Conservation (phyloP, 1,139 yeast genomes). For the Yamadazyma dushanensis region DNA sequence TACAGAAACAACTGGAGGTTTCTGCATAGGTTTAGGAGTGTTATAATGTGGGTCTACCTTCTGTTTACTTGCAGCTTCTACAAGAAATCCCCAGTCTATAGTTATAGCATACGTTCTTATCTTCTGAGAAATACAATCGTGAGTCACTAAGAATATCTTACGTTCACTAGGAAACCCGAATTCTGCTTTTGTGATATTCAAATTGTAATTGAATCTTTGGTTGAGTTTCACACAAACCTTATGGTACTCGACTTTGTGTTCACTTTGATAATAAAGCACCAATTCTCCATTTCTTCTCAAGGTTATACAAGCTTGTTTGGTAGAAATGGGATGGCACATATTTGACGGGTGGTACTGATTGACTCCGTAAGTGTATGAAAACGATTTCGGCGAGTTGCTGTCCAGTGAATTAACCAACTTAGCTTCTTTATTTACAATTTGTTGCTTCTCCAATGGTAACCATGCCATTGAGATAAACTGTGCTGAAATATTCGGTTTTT, state of each 20-base stretch:
- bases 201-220: constrained; percentile 9
- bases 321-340: constrained; percentile 64
- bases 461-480: constrained; percentile 59
- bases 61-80: constrained; percentile 48
- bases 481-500: constrained; percentile 20
- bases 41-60: constrained; percentile 51
- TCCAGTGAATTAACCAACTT: constrained; percentile 19
- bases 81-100: constrained; percentile 64
- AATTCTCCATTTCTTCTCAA: constrained; percentile 65
- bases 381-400: constrained; percentile 11
- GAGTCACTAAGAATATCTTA: constrained; percentile 48
- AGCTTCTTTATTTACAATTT: constrained; percentile 56
- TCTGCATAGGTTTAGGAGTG: constrained; percentile 44
- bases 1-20: constrained; percentile 24
- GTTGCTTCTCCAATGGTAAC: constrained; percentile 68
- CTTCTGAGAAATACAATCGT: constrained; percentile 38
- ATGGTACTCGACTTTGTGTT: constrained; percentile 58
- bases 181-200: constrained; percentile 48
- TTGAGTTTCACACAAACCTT: constrained; percentile 27
- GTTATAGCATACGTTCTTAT: constrained; percentile 48
- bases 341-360: constrained; percentile 61
- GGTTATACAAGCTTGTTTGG: constrained; percentile 72
- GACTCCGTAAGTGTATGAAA: constrained; percentile 52
- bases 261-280: constrained; percentile 60
- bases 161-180: constrained; percentile 61